Conservation (phyloP, 75 land plant species). For the Cryptomeria japonica region DNA sequence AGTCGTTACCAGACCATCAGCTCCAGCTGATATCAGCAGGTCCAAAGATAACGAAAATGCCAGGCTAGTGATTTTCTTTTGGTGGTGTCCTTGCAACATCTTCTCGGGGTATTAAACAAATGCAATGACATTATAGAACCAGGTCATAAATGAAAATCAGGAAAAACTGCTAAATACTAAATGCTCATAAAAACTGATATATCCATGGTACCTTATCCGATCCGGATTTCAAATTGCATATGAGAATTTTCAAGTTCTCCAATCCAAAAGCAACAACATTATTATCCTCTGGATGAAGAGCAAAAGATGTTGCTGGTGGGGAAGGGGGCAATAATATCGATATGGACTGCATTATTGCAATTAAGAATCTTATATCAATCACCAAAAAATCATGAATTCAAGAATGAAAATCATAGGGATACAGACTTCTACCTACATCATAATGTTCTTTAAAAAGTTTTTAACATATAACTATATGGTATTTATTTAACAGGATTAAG, state of each 20-base stretch:
- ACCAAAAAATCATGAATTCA: neutral
- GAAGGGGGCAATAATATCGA: neutral
- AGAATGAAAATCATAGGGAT: neutral
- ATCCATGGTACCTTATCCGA: neutral
- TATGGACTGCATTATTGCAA: neutral
- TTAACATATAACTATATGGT: neutral
- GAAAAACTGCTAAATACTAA: neutral
- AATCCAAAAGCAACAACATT: neutral
- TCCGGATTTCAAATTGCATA: neutral
- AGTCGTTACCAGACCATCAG: constrained; percentile 62
- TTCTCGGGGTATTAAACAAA: no score
- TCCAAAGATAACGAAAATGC: constrained; percentile 57
- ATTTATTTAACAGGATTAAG: neutral
- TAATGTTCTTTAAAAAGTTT: neutral
- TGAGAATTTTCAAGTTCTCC: neutral
- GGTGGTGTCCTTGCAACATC: constrained; percentile 26
- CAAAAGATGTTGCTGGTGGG: neutral
- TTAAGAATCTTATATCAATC: neutral
- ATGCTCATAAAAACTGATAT: neutral
- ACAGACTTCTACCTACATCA: neutral
- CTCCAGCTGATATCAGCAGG: constrained; percentile 39
- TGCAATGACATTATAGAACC: neutral
- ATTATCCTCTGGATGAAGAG: neutral
- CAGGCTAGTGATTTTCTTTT: constrained; percentile 57
- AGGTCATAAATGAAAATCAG: neutral